Evolutionary conservation across 345 rosid species (phyloP), one percentile per base, ranked within the genome.

Genomic region (Noccaea bulbosa): DNA sequence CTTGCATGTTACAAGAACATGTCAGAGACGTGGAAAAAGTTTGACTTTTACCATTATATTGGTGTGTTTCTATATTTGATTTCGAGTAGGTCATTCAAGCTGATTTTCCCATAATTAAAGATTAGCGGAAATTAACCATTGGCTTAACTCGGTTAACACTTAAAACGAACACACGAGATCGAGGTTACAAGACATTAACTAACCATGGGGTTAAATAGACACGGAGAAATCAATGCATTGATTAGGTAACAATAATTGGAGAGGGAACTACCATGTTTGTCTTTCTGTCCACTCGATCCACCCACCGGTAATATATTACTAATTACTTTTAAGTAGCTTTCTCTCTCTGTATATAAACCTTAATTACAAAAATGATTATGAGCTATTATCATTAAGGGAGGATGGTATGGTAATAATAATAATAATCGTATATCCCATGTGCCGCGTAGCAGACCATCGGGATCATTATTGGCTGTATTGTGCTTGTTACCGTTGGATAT

Each of bases 201-300:
- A 9, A 20, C 12, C 32, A 48, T 9, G 4, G 27, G 17, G 30
- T 6, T 49, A 49, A 20, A 9, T 2, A 20, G 10, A 10, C 7
- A 14, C n/a, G 11, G 27, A 47, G 6, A 48, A 9, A 22, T 5
- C 35, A 24, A 50, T 24, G 2, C 8, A 0, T 24, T 27, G 15
- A 50, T 50, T 11, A 30, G 8, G 16, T n/a, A 38, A 32, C 33
- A 33, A 41, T 67, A 40, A 67, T 53, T 53, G 52, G 71, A 52
- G 32, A 40, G 61, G 39, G 11, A 24, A 56, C 37, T 4, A 50
- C 49, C 47, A 53, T 53, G 55, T 68, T 34, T 15, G 64, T 65
- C 39, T 14, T 51, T 52, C 35, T 66, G 50, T 68, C 72, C 22
- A 43, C 55, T 68, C 55, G 72, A 56, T 44, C 64, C 64, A 67